phyloP scores from a whole-genome alignment of 2,329 filamentous ascomycete genomes.

The Aspergillus sergii region DNA sequence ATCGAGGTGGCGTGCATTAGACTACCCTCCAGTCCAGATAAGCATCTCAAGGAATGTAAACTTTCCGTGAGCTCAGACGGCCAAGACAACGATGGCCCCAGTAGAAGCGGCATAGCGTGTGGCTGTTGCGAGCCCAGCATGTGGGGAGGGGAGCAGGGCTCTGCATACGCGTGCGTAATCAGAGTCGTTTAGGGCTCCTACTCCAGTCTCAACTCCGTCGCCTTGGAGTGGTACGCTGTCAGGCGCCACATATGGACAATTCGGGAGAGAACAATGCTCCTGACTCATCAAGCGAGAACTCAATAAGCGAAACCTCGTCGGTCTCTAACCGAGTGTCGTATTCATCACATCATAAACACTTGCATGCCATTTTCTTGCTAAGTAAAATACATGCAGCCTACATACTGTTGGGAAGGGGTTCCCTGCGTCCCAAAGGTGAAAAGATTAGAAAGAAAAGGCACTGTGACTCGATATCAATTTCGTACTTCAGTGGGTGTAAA shows the following conservation, averaged over 20 bases:
- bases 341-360: background rate
- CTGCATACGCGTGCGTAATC: slow-evolving; percentile 6
- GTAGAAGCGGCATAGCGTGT: background rate
- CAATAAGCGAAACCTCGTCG: background rate
- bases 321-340: background rate
- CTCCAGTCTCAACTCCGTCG: background rate
- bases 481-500: too few species aligned
- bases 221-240: background rate
- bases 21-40: background rate
- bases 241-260: background rate
- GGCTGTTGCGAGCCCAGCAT: background rate
- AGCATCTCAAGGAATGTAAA: background rate
- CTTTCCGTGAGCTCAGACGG: background rate
- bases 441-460: background rate
- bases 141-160: background rate
- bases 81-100: background rate
- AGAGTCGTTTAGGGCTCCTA: background rate
- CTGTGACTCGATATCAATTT: background rate
- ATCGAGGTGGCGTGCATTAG: slow-evolving; percentile 2
- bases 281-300: background rate
- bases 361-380: background rate
- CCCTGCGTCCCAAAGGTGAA: background rate
- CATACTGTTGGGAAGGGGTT: background rate
- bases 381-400: background rate
- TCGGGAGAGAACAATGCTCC: background rate